Evolutionary conservation across 768 basidiomycete species (phyloP).

Genomic region (Mycena leptocephala): DNA sequence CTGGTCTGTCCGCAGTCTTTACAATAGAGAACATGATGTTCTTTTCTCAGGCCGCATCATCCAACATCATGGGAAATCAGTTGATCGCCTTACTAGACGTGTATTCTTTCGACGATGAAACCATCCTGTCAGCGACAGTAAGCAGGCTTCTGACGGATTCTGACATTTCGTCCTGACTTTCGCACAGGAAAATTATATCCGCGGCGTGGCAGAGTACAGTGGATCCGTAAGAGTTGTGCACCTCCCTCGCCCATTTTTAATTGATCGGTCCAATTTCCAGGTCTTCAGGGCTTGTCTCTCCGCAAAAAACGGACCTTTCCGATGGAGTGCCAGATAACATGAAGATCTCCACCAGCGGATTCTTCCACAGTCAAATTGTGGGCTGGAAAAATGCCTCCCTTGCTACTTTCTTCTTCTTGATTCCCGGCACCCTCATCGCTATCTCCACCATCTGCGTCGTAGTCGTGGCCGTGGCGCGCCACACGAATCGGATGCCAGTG

Average conservation of each 20-base stretch:
- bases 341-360: not conserved
- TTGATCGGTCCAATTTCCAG: not conserved
- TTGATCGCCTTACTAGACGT: not conserved
- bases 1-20: not conserved
- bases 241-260: not conserved
- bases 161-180: no score
- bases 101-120: not conserved
- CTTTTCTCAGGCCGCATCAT: not conserved
- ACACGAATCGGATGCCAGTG: not conserved
- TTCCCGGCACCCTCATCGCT: not conserved
- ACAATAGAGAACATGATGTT: not conserved
- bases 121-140: not conserved
- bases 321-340: not conserved
- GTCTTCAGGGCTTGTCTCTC: not conserved
- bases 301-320: not conserved
- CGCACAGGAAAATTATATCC: conserved; percentile 11
- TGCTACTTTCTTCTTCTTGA: not conserved
- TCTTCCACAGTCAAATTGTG: not conserved
- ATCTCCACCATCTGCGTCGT: not conserved
- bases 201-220: conserved; percentile 16
- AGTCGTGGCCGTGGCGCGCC: not conserved
- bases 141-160: not conserved
- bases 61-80: not conserved
- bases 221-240: not conserved
- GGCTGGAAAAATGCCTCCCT: not conserved